These are phyloP conservation scores for Paraglomus occultum DNA, from an alignment of 192 early-diverging fungal species.

Conservation along the genomic window DNA sequence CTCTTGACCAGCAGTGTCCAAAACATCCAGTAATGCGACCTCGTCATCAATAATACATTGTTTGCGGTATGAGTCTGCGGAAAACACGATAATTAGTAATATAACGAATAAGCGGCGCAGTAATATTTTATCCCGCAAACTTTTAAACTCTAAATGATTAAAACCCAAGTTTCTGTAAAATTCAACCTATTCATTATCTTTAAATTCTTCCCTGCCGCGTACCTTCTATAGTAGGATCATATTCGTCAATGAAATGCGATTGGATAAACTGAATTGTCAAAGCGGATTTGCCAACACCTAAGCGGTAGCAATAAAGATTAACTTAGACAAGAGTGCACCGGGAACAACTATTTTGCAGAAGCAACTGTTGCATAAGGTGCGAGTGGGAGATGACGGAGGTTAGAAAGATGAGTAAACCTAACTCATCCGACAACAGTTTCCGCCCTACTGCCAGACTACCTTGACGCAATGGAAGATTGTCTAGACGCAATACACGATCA, in stretches of 20 bases:
- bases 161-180: not conserved
- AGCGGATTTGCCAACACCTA: slow-evolving; percentile 77
- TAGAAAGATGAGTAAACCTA: too few relatives aligned
- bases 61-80: slow-evolving; percentile 91
- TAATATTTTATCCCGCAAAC: not conserved
- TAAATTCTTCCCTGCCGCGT: slow-evolving; percentile 20
- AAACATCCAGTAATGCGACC: slow-evolving; percentile 84
- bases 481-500: not conserved
- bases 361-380: too few relatives aligned
- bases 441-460: too few relatives aligned
- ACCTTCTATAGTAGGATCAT: slow-evolving; percentile 97
- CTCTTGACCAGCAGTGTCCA: slow-evolving; percentile 96
- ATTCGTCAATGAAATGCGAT: slow-evolving; percentile 83
- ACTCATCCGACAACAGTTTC: too few relatives aligned
- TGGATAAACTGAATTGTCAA: slow-evolving; percentile 82
- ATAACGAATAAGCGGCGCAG: not conserved
- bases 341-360: too few relatives aligned
- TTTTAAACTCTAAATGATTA: not conserved
- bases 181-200: not conserved
- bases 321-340: too few relatives aligned
- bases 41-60: slow-evolving; percentile 91
- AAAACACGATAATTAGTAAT: slow-evolving; percentile 8
- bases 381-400: too few relatives aligned
- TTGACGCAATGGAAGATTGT: too few relatives aligned
- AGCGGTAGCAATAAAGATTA: not conserved